A percentile compares a stretch with the other conserved stretches of the same genome.
These are phyloP conservation scores for Scheffersomyces lignicola DNA, from an alignment of 1,139 yeast genomes.

Conservation along the genomic window DNA sequence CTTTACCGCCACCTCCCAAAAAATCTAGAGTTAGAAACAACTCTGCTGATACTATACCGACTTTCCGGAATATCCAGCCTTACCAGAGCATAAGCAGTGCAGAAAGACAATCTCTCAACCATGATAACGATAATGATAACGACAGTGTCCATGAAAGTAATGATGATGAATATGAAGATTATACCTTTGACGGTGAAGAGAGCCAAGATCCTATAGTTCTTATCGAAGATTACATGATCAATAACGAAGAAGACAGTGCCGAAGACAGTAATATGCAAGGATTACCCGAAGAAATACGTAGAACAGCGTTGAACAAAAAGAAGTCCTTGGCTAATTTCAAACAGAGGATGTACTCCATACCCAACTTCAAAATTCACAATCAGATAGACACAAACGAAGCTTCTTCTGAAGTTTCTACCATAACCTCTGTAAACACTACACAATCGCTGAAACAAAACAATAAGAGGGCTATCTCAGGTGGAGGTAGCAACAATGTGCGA, in stretches of 20 bases:
- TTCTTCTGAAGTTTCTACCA: slow-evolving; percentile 14
- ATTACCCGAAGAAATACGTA: slow-evolving; percentile 3
- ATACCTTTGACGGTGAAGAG: slow-evolving; percentile 25
- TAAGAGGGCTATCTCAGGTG: slow-evolving; percentile 16
- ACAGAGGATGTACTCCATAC: slow-evolving; percentile 16
- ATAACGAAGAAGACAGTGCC: slow-evolving; percentile 6
- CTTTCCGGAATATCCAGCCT: neutral
- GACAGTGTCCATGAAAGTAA: neutral
- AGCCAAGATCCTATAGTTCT: slow-evolving; percentile 50
- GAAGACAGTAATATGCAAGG: neutral
- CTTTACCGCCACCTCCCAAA: slow-evolving; percentile 57
- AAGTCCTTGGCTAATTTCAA: slow-evolving; percentile 43
- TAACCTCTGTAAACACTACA: slow-evolving; percentile 7
- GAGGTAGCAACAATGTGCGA: slow-evolving; percentile 3
- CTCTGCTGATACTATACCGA: slow-evolving; percentile 5
- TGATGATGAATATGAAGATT: slow-evolving; percentile 8
- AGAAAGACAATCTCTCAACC: slow-evolving; percentile 2
- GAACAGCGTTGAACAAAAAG: slow-evolving; percentile 23
- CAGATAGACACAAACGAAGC: neutral
- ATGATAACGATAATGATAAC: slow-evolving; percentile 7
- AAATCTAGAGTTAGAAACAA: slow-evolving; percentile 4
- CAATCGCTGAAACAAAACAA: slow-evolving; percentile 11
- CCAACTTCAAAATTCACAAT: slow-evolving; percentile 4
- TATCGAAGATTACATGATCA: slow-evolving; percentile 49
- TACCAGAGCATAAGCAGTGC: neutral